Base-by-base conservation (phyloP, 1,284 basidiomycete species). In the Rhodofomes roseus region DNA sequence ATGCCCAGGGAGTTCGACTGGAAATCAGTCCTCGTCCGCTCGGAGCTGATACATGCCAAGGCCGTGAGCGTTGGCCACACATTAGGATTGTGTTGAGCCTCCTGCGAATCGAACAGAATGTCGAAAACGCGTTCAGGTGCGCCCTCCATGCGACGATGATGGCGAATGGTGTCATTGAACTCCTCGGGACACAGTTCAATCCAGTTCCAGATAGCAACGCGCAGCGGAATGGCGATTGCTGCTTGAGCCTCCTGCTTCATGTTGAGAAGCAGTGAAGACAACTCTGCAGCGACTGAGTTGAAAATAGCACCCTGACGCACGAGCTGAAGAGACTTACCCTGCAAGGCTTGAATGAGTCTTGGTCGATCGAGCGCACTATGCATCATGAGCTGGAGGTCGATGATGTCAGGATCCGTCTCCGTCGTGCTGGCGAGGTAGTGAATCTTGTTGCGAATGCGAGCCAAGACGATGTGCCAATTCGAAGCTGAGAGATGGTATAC, bases 171-270 rank as follows among this genome's bases (percentile, higher is more conserved):
- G 4, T 90, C 86, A 55, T 89, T 88, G 71, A 89, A 97, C 69
- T 98, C 93, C 12, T 79, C 75, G 0, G 93, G 91, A 69, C 90
- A 92, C 16, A 86, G 80, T 52, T 92, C 88, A 54, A 97, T 89
- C 94, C 94, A 98, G 61, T 92, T 93, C 94, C 95, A 96, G 31
- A 97, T 81, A 0, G 92, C 92, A 37, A 85, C 81, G 16, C 93
- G 85, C 36, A 98, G 79, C 20, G 89, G 86, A 6, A 84, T 77
- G 0, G 93, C 87, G 36, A 95, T 80, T 0, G 89, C 86, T 4
- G 84, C 75, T 66, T 94, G 92, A 0, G 88, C 84, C 39, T 90
- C 87, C 44, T 81, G 82, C 66, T 87, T 87, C 82, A 97, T 90
- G 70, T 92, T 92, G 18, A 96, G 84, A 51, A 97, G 85, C 2